These are phyloP conservation scores for Lasiosphaeriaceae sp. DNA, from an alignment of 495 filamentous ascomycete genomes.

Conservation along the genomic window DNA sequence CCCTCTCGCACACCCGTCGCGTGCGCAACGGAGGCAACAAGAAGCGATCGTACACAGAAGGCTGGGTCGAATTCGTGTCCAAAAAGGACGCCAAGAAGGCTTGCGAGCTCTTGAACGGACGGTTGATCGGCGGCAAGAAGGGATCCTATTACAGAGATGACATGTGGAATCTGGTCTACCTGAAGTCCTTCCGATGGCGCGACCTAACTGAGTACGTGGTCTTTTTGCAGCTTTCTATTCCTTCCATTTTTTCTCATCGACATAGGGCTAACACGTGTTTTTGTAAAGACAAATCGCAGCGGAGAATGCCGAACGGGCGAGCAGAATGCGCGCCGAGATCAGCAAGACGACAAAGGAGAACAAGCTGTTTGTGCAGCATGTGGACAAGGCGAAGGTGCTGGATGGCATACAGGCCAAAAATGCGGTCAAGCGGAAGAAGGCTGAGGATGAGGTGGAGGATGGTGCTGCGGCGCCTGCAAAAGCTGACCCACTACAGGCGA, in stretches of 20 bases:
- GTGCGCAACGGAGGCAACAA: constrained; percentile 76
- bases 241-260: constrained; percentile 25
- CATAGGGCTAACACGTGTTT: not conserved
- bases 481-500: constrained; percentile 21
- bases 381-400: constrained; percentile 70
- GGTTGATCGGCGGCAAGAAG: constrained; percentile 81
- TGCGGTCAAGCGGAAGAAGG: constrained; percentile 53
- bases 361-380: constrained; percentile 73
- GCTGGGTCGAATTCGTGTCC: constrained; percentile 83
- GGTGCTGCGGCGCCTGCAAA: constrained; percentile 6
- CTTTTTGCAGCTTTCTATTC: too few species aligned
- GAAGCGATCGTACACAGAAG: constrained; percentile 81
- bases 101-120: constrained; percentile 81
- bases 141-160: constrained; percentile 89
- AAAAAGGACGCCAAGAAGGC: constrained; percentile 68
- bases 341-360: constrained; percentile 73
- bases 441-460: constrained; percentile 14
- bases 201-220: constrained; percentile 23
- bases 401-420: constrained; percentile 65
- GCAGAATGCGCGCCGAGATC: constrained; percentile 77
- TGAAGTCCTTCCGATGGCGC: constrained; percentile 82
- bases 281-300: constrained; percentile 56
- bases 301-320: constrained; percentile 79
- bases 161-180: constrained; percentile 74
- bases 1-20: constrained; percentile 53